A percentile compares a stretch with the other conserved stretches of the same genome.
These are phyloP conservation scores for Trebouxia sp. DNA, from an alignment of 139 green algal genomes.

Conservation along the genomic window DNA sequence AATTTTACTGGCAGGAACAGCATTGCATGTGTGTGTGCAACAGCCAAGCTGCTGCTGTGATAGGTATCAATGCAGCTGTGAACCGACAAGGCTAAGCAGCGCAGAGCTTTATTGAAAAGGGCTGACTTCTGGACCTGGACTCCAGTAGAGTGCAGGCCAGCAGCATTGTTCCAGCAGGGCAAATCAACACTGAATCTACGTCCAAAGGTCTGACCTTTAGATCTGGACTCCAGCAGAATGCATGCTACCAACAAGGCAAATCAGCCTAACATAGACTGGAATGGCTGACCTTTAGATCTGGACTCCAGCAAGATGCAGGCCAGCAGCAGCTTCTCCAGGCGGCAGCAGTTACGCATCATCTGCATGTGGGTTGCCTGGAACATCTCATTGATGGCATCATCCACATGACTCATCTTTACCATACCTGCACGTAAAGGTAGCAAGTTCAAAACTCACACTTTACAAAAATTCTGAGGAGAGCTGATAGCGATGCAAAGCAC, in stretches of 20 bases:
- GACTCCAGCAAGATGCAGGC: slow-evolving; percentile 69
- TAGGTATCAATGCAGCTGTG: too few species aligned
- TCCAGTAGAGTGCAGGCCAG: not conserved
- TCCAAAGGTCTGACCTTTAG: slow-evolving; percentile 36
- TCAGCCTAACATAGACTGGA: not conserved
- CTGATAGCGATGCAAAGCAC: too few species aligned
- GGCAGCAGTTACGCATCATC: slow-evolving; percentile 53
- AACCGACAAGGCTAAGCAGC: too few species aligned
- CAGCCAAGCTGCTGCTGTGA: too few species aligned
- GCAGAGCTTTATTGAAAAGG: too few species aligned
- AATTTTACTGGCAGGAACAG: not conserved
- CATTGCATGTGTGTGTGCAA: slow-evolving; percentile 9
- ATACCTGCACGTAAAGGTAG: not conserved
- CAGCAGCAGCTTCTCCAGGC: slow-evolving; percentile 70
- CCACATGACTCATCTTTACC: slow-evolving; percentile 51
- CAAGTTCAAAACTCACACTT: too few species aligned
- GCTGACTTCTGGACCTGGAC: too few species aligned
- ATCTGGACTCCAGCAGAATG: not conserved
- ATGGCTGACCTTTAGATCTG: slow-evolving; percentile 49
- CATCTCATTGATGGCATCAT: slow-evolving; percentile 60
- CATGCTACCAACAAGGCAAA: not conserved
- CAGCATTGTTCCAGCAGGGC: not conserved
- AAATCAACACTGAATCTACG: not conserved
- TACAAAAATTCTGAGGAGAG: too few species aligned
- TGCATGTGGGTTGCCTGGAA: slow-evolving; percentile 66